Conservation (phyloP, 345 rosid genomes). For the Arabidopsis arenosa region DNA sequence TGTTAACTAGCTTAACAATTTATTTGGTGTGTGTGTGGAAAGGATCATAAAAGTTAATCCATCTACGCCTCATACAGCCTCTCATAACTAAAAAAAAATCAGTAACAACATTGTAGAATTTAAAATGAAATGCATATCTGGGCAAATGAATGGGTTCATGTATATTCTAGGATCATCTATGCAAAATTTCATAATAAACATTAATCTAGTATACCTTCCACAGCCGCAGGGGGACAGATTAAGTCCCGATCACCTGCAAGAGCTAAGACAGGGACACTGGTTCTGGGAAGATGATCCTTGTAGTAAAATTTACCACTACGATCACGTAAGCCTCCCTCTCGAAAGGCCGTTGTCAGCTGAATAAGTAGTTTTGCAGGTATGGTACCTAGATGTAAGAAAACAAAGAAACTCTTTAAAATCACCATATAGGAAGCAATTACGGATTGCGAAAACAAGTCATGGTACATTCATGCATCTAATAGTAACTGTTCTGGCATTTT, state of each 20-base stretch:
- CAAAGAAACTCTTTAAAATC: constrained; percentile 25
- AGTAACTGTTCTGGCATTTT: constrained; percentile 9
- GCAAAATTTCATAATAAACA: constrained; percentile 9
- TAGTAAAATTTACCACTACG: constrained; percentile 76
- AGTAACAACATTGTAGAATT: neutral
- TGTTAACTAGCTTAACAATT: constrained; percentile 1
- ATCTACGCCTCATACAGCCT: constrained; percentile 4
- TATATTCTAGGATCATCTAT: constrained; percentile 7
- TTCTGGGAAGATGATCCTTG: constrained; percentile 67
- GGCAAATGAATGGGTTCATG: constrained; percentile 5
- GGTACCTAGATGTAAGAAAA: constrained; percentile 62
- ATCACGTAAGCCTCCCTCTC: constrained; percentile 80
- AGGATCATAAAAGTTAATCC: constrained; percentile 2
- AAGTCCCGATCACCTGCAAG: constrained; percentile 91
- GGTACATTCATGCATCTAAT: constrained; percentile 6
- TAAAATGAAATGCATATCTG: neutral
- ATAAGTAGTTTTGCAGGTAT: constrained; percentile 86
- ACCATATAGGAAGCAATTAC: constrained; percentile 10
- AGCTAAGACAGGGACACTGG: constrained; percentile 79
- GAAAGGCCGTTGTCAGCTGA: constrained; percentile 94
- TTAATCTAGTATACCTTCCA: constrained; percentile 59
- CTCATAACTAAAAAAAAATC: constrained; percentile 6
- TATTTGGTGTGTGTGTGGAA: neutral
- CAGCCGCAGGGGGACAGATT: constrained; percentile 95
- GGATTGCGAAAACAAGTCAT: constrained; percentile 19